These are phyloP conservation scores for Pyrus bretschneideri DNA, from an alignment of 306 rosid genomes.

Conservation along the genomic window DNA sequence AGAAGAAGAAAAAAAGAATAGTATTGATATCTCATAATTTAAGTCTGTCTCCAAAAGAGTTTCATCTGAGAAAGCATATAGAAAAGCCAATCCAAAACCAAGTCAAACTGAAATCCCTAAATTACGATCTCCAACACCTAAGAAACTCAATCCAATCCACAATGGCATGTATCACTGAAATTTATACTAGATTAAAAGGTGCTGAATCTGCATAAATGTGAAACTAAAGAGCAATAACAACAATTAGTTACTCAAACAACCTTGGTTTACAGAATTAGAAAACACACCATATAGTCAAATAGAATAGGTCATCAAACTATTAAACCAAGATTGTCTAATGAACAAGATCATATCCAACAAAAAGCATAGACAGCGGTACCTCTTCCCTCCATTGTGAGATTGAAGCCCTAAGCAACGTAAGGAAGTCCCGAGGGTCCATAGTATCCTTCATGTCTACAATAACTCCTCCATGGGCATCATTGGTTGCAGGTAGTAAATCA, in stretches of 20 bases:
- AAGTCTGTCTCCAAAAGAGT: not conserved
- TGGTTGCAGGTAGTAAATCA: conserved; percentile 36
- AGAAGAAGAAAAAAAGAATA: not conserved
- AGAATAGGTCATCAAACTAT: not conserved
- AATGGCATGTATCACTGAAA: not conserved
- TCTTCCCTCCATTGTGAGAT: conserved; percentile 63
- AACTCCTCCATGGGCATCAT: conserved; percentile 70
- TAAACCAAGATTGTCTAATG: not conserved
- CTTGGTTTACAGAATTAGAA: not conserved
- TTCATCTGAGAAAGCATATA: not conserved
- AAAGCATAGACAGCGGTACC: conserved; percentile 28
- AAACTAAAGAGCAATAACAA: not conserved
- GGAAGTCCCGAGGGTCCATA: conserved; percentile 45
- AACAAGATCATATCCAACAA: not conserved
- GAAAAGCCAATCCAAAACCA: not conserved
- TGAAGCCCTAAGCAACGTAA: conserved; percentile 51
- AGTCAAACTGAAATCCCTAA: not conserved
- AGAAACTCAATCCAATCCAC: not conserved
- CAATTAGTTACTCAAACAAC: not conserved
- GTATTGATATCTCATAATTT: not conserved
- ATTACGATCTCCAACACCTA: not conserved
- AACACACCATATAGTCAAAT: not conserved
- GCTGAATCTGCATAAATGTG: not conserved
- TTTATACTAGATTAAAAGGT: not conserved
- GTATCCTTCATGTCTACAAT: conserved; percentile 49